Evolutionary conservation across 2,329 filamentous ascomycete species (phyloP).

Genomic region (Fusarium citri): DNA sequence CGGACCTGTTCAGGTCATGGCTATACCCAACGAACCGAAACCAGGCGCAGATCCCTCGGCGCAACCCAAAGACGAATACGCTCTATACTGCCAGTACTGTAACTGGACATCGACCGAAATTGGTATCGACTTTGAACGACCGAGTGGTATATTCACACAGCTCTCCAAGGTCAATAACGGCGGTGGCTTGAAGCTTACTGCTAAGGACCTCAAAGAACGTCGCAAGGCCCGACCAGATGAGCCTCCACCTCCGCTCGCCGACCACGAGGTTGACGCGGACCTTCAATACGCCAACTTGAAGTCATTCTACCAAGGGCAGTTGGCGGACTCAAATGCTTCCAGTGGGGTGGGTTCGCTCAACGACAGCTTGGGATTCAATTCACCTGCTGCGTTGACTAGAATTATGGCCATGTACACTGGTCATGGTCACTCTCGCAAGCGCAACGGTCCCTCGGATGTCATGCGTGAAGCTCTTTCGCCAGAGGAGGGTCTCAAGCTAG

Average conservation of each 20-base stretch:
- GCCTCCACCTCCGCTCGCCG: conserved; percentile 53
- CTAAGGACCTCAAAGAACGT: conserved; percentile 64
- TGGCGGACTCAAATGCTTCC: conserved; percentile 70
- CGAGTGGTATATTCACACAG: conserved; percentile 86
- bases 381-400: conserved; percentile 83
- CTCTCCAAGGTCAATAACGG: conserved; percentile 77
- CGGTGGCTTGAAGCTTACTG: conserved; percentile 62
- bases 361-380: conserved; percentile 68
- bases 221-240: conserved; percentile 59
- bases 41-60: conserved; percentile 55
- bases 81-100: conserved; percentile 90
- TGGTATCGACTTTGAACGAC: conserved; percentile 88
- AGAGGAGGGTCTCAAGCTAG: conserved; percentile 77
- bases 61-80: conserved; percentile 68
- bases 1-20: conserved; percentile 80
- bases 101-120: conserved; percentile 93
- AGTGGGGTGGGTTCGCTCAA: conserved; percentile 57
- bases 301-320: conserved; percentile 84
- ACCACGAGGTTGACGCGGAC: conserved; percentile 68
- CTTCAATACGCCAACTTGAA: conserved; percentile 80
- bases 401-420: conserved; percentile 93
- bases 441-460: conserved; percentile 73
- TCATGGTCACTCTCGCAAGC: conserved; percentile 71
- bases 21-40: conserved; percentile 64
- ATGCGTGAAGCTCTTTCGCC: conserved; percentile 83